These are phyloP conservation scores for Ministeria vibrans DNA, from an alignment of 78 protist species.

Conservation along the genomic window DNA sequence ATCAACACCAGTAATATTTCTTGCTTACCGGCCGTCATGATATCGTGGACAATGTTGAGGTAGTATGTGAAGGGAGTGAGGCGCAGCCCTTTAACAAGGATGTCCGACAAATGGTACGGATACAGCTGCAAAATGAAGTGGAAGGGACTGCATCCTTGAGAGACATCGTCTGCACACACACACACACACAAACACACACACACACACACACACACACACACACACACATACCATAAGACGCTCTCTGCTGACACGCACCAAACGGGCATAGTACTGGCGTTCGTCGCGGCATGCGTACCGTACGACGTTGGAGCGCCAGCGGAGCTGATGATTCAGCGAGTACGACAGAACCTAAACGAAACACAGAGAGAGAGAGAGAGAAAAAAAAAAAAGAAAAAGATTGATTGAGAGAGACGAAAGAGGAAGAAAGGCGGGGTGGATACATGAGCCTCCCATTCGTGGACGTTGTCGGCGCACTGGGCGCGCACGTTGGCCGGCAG, in stretches of 20 bases:
- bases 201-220: background rate
- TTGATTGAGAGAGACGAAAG: background rate
- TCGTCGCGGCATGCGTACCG: conserved; percentile 1
- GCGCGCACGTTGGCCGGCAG: conserved; percentile 12
- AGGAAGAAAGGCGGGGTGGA: background rate
- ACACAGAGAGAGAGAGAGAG: background rate
- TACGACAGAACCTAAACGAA: background rate
- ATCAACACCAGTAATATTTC: too few species aligned
- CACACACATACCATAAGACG: conserved; percentile 13
- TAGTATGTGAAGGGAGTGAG: conserved; percentile 48
- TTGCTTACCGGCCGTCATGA: conserved; percentile 5
- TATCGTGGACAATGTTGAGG: conserved; percentile 18
- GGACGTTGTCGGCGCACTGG: background rate
- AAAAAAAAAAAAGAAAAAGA: background rate
- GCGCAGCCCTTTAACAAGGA: conserved; percentile 1
- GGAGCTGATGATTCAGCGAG: conserved; percentile 17
- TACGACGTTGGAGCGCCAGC: conserved; percentile 23
- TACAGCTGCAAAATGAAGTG: conserved; percentile 23
- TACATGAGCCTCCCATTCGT: background rate
- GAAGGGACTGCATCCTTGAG: background rate
- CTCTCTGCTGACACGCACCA: conserved; percentile 9
- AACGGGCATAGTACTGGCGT: conserved; percentile 13
- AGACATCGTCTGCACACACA: background rate
- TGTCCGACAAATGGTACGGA: conserved; percentile 56
- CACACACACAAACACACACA: background rate